Evolutionary conservation across 805 yeast genomes (phyloP), one percentile per base, ranked within the genome.

Genomic region (Wickerhamomyces bisporus): DNA sequence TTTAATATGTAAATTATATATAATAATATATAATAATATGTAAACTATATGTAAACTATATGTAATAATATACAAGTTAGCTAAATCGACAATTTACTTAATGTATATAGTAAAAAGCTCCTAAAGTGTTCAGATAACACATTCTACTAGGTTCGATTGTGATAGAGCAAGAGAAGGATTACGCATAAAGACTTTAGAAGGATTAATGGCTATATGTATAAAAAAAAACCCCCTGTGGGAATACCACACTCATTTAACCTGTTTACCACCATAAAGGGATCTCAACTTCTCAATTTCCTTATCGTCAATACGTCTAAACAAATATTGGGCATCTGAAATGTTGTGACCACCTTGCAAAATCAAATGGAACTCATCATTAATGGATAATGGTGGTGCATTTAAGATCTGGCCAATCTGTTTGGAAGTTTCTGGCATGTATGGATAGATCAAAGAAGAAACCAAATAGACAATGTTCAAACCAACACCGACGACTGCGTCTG

Each of bases 291-390:
- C 93, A 45, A 89, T 72, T 70, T 84, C 82, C 66, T 79, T 79
- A 55, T 86, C 95, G 49, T 91, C 98, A 51, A 93, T 93, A 68
- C 96, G 80, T 57, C 73, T 75, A 74, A 93, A 93, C 66, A 93
- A 71, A 65, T 93, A 88, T 66, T 86, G 86, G 14, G 98, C 91
- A 59, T 86, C 81, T 45, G 87, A 91, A 46, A 93, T 83, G 64
- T 82, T 77, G 63, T 93, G 98, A 26, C 95, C 96, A 26, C 75
- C 76, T 51, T 70, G 65, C 48, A 93, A 70, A 34, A 80, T 75
- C 39, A 84, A 61, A 43, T 79, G 76, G 57, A 91, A 83, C 46
- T 71, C 66, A 57, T 87, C 87, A 21, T 88, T 86, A 46, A 89
- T 91, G 35, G 75, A 70, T 49, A 89, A 70, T 8, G 75, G 66